Conservation (phyloP, 495 filamentous ascomycete species). For the Xylaria nigripes region DNA sequence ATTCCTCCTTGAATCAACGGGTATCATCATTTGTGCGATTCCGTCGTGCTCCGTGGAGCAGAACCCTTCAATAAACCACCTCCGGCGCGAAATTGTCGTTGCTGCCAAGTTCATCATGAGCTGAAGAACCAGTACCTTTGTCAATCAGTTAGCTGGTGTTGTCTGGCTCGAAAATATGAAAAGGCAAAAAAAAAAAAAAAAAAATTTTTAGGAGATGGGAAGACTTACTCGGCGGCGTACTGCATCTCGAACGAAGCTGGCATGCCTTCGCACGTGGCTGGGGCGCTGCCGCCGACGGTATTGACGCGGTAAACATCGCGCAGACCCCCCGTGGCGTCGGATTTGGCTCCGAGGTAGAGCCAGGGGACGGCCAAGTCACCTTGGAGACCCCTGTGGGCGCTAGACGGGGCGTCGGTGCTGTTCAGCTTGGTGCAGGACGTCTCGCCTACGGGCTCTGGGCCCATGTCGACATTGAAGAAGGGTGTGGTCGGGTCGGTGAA, state of each 20-base stretch:
- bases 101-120: not conserved
- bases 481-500: conserved; percentile 64
- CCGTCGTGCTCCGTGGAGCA: no score
- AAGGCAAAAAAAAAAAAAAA: not conserved
- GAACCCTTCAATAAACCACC: no score
- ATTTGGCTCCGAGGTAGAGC: conserved; percentile 50
- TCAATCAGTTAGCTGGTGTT: not conserved
- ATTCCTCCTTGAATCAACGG: no score
- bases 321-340: conserved; percentile 50
- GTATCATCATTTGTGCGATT: no score
- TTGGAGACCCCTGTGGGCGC: conserved; percentile 43
- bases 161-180: no score
- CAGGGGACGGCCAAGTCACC: conserved; percentile 59
- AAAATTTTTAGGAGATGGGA: not conserved
- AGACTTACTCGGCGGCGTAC: conserved; percentile 74
- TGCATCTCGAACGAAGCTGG: conserved; percentile 56
- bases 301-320: conserved; percentile 77
- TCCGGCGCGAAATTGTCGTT: not conserved
- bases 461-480: conserved; percentile 65
- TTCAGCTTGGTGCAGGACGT: conserved; percentile 52
- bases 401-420: conserved; percentile 48
- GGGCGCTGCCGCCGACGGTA: conserved; percentile 75
- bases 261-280: conserved; percentile 64
- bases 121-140: conserved; percentile 34
- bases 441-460: conserved; percentile 48